Base-by-base conservation (phyloP, 257 asterid genomes). In the Ligustrum vulgare region DNA sequence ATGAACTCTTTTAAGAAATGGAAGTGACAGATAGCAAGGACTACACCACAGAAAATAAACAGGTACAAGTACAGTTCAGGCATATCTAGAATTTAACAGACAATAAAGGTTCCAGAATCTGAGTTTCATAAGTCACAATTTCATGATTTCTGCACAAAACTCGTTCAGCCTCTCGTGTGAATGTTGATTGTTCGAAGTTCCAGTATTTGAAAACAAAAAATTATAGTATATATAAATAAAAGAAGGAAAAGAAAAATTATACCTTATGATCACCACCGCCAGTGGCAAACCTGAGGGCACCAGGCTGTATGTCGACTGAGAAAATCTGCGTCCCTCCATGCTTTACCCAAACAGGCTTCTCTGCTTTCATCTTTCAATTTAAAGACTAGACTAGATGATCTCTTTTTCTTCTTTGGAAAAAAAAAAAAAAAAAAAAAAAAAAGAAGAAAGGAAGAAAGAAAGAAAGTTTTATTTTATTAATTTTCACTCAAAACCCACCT, bases 201-300 rank as follows among this genome's bases (percentile, higher is more conserved):
- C 25, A 56, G 64, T 5, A 56, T 20, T 56, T n/a, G 1, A 79
- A 43, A 64, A 2, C 9, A 5, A 60, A 23, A 18, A 36, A 39
- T 12, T 36, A n/a, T 1, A 54, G 32, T 56, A 47, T 20, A 32
- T 64, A 36, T n/a, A 8, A 33, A 22, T 34, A 71, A 25, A 66
- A 51, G 69, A 66, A 67, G 43, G 16, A 74, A 28, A 51, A 49
- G 10, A 8, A 72, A 45, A 13, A 67, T 11, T 43, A 70, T 71
- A 90, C 98, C 98, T 93, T 93, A 77, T 93, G 95, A 84, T 93
- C 98, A 81, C 98, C 98, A 80, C 97, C 98, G 35, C 98, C 98
- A 67, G 98, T 91, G 64, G 98, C 98, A 81, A 93, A 91, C 91
- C 98, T 87, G 78, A 93, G 97, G 69, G 96, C 96, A 54, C 98